A percentile compares a stretch with the other conserved stretches of the same genome.
phyloP scores from a whole-genome alignment of 805 yeast genomes.

The Metschnikowia gelsemii region DNA sequence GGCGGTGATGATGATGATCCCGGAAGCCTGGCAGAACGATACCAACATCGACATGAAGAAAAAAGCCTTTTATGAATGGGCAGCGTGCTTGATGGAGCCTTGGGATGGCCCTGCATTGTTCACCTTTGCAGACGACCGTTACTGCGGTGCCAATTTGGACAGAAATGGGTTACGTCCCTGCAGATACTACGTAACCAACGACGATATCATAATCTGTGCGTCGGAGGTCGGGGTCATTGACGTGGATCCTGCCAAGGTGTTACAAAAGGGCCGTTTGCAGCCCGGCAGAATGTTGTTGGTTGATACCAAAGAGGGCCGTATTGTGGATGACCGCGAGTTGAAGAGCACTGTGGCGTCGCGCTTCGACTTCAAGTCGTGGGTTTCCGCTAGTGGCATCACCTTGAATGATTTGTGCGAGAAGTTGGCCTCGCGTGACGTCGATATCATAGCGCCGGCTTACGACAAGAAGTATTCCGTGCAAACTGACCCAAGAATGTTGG shows the following conservation, averaged over 20 bases:
- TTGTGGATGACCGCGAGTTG: conserved; percentile 90
- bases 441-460: conserved; percentile 20
- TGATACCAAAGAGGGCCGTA: conserved; percentile 88
- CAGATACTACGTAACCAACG: conserved; percentile 92
- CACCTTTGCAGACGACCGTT: conserved; percentile 95
- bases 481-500: conserved; percentile 76
- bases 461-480: conserved; percentile 48
- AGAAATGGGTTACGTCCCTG: conserved; percentile 98
- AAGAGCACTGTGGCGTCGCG: conserved; percentile 76
- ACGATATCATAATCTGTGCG: conserved; percentile 94
- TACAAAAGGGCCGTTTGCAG: conserved; percentile 89
- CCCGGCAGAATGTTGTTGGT: conserved; percentile 97
- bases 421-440: conserved; percentile 43
- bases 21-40: conserved; percentile 98
- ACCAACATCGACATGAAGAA: conserved; percentile 82
- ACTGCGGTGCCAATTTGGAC: conserved; percentile 97
- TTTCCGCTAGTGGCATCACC: conserved; percentile 79
- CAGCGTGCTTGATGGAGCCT: conserved; percentile 98
- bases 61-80: conserved; percentile 97
- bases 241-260: conserved; percentile 75
- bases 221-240: conserved; percentile 97
- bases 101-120: conserved; percentile 99
- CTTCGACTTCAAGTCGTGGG: conserved; percentile 93
- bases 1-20: conserved; percentile 95
- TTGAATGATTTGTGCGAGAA: conserved; percentile 72